Conservation (phyloP, 768 basidiomycete species). For the Multifurca ochricompacta region DNA sequence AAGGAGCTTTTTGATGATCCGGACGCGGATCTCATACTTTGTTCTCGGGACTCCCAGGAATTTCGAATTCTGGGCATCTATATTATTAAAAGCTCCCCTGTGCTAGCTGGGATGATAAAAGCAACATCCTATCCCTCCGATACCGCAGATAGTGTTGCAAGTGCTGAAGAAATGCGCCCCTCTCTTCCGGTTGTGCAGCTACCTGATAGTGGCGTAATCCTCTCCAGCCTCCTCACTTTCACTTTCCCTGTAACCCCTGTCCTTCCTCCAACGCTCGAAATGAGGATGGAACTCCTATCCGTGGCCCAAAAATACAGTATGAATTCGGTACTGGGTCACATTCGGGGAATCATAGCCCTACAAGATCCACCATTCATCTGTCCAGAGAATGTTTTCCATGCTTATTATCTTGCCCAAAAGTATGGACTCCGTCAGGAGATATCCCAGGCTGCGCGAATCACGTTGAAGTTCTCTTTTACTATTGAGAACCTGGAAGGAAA, state of each 20-base stretch:
- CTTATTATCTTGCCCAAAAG: neutral
- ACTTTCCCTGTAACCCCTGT: neutral
- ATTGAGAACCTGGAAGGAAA: neutral
- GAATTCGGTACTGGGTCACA: neutral
- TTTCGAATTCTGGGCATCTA: slow-evolving; percentile 7
- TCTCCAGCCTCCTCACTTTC: slow-evolving; percentile 12
- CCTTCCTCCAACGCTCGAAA: slow-evolving; percentile 3
- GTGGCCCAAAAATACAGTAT: slow-evolving; percentile 8
- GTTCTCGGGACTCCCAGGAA: neutral
- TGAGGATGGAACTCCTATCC: neutral
- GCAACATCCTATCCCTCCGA: neutral
- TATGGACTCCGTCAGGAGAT: slow-evolving; percentile 7
- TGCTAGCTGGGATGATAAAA: slow-evolving; percentile 22
- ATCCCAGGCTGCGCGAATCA: neutral
- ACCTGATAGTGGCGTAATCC: neutral
- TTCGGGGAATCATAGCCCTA: neutral
- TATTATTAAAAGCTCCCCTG: slow-evolving; percentile 5
- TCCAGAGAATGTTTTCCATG: neutral
- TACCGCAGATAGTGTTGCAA: too few species aligned
- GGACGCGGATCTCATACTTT: slow-evolving; percentile 3
- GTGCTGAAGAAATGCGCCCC: too few species aligned
- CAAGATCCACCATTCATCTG: slow-evolving; percentile 6
- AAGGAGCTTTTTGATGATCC: neutral
- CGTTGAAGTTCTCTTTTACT: neutral
- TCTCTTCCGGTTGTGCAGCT: neutral